phyloP scores from a whole-genome alignment of 2,329 filamentous ascomycete species.

The Fragosphaeria purpurea region DNA sequence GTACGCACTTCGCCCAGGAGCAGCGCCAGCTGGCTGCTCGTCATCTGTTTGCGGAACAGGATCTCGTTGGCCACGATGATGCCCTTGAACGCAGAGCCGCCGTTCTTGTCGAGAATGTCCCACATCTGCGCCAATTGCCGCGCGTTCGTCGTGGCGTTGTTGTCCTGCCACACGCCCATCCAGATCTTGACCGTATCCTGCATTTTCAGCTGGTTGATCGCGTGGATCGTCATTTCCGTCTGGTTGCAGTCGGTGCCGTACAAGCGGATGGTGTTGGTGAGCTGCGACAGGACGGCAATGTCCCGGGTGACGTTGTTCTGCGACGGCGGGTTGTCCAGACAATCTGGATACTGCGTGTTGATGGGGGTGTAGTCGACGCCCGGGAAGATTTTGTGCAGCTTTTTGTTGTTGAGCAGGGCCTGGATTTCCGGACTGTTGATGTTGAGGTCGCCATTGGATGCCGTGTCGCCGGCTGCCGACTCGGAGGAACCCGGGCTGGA shows the following conservation, averaged over 20 bases:
- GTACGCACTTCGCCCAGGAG: conserved; percentile 58
- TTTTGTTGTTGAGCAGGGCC: conserved; percentile 64
- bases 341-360: conserved; percentile 83
- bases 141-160: conserved; percentile 70
- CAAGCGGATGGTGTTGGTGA: conserved; percentile 78
- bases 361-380: conserved; percentile 93
- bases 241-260: conserved; percentile 98
- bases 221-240: conserved; percentile 83
- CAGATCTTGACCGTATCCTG: conserved; percentile 72
- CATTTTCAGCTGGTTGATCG: conserved; percentile 64
- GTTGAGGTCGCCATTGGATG: conserved; percentile 58
- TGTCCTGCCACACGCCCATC: conserved; percentile 89
- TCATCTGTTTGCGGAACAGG: conserved; percentile 67
- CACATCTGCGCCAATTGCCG: conserved; percentile 81
- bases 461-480: conserved; percentile 49
- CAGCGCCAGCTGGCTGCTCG: conserved; percentile 48
- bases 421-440: conserved; percentile 67
- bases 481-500: conserved; percentile 24
- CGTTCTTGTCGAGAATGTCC: conserved; percentile 63
- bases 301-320: conserved; percentile 95
- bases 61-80: conserved; percentile 78
- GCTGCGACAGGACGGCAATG: conserved; percentile 76
- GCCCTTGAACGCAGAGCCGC: conserved; percentile 60
- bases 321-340: conserved; percentile 63
- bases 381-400: conserved; percentile 87